These are phyloP conservation scores for Anthoceros angustus DNA, from an alignment of 225 moss, liverwort and hornwort species.

Conservation along the genomic window DNA sequence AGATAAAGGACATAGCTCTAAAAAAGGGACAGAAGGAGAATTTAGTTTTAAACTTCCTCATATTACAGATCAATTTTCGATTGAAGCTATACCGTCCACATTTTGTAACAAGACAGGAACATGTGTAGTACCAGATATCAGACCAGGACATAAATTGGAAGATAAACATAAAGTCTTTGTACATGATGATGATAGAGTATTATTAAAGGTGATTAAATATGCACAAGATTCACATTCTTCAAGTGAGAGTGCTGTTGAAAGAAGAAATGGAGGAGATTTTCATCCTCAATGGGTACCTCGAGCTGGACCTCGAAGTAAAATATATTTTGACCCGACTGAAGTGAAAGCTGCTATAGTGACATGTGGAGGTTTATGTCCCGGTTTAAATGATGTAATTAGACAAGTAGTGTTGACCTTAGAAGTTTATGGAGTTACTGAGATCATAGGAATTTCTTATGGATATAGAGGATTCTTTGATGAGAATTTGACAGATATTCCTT, in stretches of 20 bases:
- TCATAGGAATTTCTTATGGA: constrained; percentile 76
- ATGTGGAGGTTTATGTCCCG: constrained; percentile 85
- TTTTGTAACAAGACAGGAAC: not conserved
- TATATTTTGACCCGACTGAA: constrained; percentile 55
- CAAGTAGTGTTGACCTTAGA: constrained; percentile 63
- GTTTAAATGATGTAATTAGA: constrained; percentile 73
- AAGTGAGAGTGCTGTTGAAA: not conserved
- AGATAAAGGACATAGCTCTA: not conserved
- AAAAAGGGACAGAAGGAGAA: not conserved
- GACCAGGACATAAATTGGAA: not conserved
- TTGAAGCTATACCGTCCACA: not conserved
- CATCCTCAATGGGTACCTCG: constrained; percentile 41
- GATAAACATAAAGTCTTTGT: not conserved
- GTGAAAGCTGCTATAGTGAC: constrained; percentile 80
- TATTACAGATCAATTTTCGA: not conserved
- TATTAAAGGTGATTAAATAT: not conserved
- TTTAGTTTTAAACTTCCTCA: not conserved
- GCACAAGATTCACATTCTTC: not conserved
- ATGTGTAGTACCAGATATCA: not conserved
- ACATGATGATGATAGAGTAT: not conserved
- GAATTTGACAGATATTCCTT: constrained; percentile 26
- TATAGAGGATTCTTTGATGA: constrained; percentile 86
- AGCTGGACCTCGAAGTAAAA: constrained; percentile 80
- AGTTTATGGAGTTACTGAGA: constrained; percentile 76
- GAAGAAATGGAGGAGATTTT: not conserved